Base-by-base conservation (phyloP, 306 rosid genomes). In the Phaseolus lunatus region DNA sequence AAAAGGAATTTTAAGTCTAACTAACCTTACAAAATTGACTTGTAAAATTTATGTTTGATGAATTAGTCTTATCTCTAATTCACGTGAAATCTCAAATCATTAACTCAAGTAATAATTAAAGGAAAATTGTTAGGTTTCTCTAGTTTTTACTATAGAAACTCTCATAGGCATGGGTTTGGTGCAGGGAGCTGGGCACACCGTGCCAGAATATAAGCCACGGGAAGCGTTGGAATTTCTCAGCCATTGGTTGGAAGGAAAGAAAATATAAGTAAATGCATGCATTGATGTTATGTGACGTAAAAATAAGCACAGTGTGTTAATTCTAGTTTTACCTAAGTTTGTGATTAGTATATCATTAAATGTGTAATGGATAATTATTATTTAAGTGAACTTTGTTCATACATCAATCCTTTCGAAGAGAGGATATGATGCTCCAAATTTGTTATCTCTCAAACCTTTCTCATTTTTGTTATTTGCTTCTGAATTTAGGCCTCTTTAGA, bases 181-280 rank as follows among this genome's bases (percentile, higher is more conserved):
- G 75, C 78, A 88, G 97, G 96, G 96, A 56, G 82, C 96, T 3
- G 96, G 97, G 14, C 96, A 89, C 68, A 90, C 96, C 0, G 97
- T 90, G 5, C 94, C 97, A 1, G 94, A 90, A 75, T 92, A 89
- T 74, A 92, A 92, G 66, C 96, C 96, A 0, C 73, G 56, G 19
- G 96, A 92, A 79, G 92, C 97, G 23, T 79, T 92, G 71, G 86
- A 93, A 48, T 89, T 90, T 80, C 89, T 79, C 52, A 73, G 76
- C 47, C 91, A 93, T 72, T 91, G 92, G 92, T 81, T 89, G 84
- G 80, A 72, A 41, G 85, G 82, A 54, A 63, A 19, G 58, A 4
- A 27, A 31, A 82, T 82, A 53, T 77, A 45, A 77, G 54, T 37
- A 66, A 57, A 23, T 45, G 52, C 53, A 53, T 77, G 6, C 44